A percentile compares a stretch with the other conserved stretches of the same genome.
phyloP scores from a whole-genome alignment of 1,139 yeast genomes.

The Fermentozyma sake region DNA sequence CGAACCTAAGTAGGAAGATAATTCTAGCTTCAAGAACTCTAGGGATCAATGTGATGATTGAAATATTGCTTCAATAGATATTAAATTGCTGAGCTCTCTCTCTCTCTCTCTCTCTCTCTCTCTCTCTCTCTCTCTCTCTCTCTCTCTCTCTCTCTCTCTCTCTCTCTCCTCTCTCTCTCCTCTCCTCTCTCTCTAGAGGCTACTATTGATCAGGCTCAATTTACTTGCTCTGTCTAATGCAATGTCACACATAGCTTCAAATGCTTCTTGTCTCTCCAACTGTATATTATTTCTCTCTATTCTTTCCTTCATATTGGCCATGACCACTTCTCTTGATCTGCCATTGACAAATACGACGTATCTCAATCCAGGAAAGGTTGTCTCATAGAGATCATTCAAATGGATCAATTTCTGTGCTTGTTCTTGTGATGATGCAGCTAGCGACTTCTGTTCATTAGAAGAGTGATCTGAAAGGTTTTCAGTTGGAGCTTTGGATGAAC shows the following conservation, averaged over 20 bases:
- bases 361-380: conserved; percentile 71
- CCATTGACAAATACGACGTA: conserved; percentile 94
- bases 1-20: no score
- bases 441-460: conserved; percentile 62
- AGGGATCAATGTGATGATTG: no score
- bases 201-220: no score
- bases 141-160: no score
- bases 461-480: conserved; percentile 60
- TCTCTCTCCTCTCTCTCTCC: no score
- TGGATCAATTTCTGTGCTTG: conserved; percentile 44
- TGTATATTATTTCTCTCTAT: conserved; percentile 50
- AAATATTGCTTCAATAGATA: no score
- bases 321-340: conserved; percentile 58
- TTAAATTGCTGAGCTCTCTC: no score
- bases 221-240: conserved; percentile 73
- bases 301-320: conserved; percentile 60
- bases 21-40: no score
- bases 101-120: no score
- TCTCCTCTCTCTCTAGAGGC: no score
- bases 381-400: conserved; percentile 63
- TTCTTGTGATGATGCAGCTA: conserved; percentile 42
- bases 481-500: conserved; percentile 32
- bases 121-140: no score
- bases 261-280: conserved; percentile 60
- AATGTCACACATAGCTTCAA: conserved; percentile 85